These are phyloP conservation scores for Saccharomycopsis fermentans DNA, from an alignment of 805 yeast species.

Conservation along the genomic window DNA sequence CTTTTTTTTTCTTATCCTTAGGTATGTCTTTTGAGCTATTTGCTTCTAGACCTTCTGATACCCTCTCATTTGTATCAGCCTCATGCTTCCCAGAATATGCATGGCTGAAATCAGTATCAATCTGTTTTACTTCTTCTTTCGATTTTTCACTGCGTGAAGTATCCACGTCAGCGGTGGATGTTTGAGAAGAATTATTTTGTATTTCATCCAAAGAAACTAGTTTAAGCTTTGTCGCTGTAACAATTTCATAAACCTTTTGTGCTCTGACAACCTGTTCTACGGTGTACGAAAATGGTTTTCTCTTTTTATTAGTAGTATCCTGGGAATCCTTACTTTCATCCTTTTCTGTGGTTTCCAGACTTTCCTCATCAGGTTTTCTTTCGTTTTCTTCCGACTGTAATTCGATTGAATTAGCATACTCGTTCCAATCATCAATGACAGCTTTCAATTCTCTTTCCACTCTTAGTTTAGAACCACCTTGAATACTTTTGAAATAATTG, in stretches of 20 bases:
- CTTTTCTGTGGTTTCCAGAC: conserved; percentile 15
- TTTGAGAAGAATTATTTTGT: conserved; percentile 7
- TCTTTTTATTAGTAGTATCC: conserved; percentile 13
- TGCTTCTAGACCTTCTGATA: neutral
- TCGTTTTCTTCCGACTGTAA: conserved; percentile 16
- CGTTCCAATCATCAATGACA: conserved; percentile 49
- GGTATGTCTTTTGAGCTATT: conserved; percentile 16
- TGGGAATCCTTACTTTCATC: conserved; percentile 17
- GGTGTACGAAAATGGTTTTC: conserved; percentile 23
- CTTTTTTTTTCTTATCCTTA: conserved; percentile 15
- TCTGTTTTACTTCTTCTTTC: conserved; percentile 4
- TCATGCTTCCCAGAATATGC: neutral
- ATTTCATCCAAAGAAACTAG: conserved; percentile 22
- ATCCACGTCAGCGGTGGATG: neutral
- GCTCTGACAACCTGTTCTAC: conserved; percentile 33
- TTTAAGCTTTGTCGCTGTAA: conserved; percentile 29
- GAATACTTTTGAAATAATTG: conserved; percentile 47
- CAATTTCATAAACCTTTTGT: conserved; percentile 25
- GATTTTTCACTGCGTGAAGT: conserved; percentile 1
- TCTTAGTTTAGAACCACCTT: conserved; percentile 61
- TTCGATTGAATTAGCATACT: conserved; percentile 16
- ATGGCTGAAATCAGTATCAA: neutral
- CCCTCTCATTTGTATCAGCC: neutral
- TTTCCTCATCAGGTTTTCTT: conserved; percentile 21
- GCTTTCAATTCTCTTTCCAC: conserved; percentile 38